Evolutionary conservation across 306 rosid species (phyloP).

Genomic region (Mucuna pruriens): DNA sequence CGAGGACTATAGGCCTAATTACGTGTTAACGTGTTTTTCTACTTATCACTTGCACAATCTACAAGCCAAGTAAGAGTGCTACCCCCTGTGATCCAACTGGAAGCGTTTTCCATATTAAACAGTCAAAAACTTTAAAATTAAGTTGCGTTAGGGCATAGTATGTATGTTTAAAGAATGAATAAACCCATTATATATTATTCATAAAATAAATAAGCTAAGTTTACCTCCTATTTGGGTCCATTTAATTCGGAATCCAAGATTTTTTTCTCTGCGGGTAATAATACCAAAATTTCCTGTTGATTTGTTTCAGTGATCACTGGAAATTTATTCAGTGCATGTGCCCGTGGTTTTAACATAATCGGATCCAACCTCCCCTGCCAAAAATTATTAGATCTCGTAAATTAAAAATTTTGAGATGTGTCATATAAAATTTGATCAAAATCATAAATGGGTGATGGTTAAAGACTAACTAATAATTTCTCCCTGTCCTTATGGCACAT

Average conservation of each 20-base stretch:
- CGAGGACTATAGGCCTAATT: background rate
- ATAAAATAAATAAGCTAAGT: slow-evolving; percentile 9
- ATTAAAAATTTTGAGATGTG: too few species aligned
- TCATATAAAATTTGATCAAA: too few species aligned
- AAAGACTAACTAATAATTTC: too few species aligned
- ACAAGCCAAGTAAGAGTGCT: background rate
- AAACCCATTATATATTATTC: background rate
- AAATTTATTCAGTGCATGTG: background rate
- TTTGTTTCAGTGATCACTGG: background rate
- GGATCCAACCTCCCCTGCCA: background rate
- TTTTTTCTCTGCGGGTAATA: background rate
- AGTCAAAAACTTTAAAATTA: slow-evolving; percentile 40
- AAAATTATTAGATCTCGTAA: too few species aligned
- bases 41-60: background rate
- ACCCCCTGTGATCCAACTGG: slow-evolving; percentile 25
- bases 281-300: background rate
- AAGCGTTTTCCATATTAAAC: slow-evolving; percentile 10
- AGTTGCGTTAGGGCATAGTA: slow-evolving; percentile 27
- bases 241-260: background rate
- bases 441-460: too few species aligned
- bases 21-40: background rate
- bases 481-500: too few species aligned
- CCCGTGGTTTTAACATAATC: background rate
- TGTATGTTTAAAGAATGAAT: slow-evolving; percentile 19
- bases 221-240: background rate